phyloP scores from a whole-genome alignment of 2,329 filamentous ascomycete species.

The Ophiostoma populinum region DNA sequence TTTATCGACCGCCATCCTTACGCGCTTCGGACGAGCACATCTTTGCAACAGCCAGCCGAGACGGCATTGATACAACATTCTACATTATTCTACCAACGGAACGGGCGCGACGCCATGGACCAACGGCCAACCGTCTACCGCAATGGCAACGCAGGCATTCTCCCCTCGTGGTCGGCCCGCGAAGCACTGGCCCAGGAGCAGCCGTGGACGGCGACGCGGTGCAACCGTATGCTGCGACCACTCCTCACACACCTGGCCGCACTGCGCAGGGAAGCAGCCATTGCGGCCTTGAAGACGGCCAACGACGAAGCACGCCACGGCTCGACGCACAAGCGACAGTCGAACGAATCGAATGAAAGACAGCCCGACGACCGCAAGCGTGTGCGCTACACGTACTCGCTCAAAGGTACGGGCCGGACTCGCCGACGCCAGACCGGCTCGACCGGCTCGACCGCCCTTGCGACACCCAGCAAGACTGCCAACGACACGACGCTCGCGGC shows the following conservation, averaged over 20 bases:
- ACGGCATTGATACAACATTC: too few species aligned
- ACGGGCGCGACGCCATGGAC: too few species aligned
- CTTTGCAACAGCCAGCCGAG: too few species aligned
- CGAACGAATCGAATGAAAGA: too few species aligned
- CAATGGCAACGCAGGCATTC: conserved; percentile 6
- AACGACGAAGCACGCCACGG: not conserved
- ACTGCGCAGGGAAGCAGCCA: conserved; percentile 19
- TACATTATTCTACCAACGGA: too few species aligned
- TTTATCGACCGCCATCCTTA: too few species aligned
- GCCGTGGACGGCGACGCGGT: conserved; percentile 30
- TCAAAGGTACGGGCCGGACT: conserved; percentile 7
- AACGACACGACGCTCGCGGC: not conserved
- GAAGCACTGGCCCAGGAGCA: conserved; percentile 9
- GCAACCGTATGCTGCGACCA: conserved; percentile 28
- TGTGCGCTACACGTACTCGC: conserved; percentile 13
- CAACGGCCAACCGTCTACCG: conserved; percentile 2
- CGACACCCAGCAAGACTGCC: not conserved
- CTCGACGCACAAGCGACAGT: not conserved
- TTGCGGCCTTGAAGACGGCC: not conserved
- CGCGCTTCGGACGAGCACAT: too few species aligned
- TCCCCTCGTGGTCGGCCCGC: conserved; percentile 2
- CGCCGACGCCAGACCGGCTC: not conserved
- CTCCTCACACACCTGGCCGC: conserved; percentile 25
- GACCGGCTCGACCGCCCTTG: not conserved
- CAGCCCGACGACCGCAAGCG: conserved; percentile 9